Evolutionary conservation across 1,284 basidiomycete species (phyloP), one percentile per base, ranked within the genome.

Genomic region (Inonotus hispidus): DNA sequence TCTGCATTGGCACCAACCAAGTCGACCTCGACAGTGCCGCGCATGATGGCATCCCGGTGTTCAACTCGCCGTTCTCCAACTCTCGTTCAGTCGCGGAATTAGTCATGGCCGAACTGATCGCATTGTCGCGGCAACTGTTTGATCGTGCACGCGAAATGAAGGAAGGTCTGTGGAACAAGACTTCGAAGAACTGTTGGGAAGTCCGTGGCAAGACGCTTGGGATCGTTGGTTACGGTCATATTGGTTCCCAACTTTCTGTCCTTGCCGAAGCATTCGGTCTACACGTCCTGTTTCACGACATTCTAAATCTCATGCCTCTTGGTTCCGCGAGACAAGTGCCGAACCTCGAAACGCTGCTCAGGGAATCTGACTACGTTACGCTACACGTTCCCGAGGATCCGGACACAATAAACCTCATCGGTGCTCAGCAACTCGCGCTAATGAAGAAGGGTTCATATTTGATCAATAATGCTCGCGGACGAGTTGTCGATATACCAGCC

Each of bases 51-150:
- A 92, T 99, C 66, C 93, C 95, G 41, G 97, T 99, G 59, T 99
- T 99, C 84, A 99, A 99, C 77, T 99, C 96, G 13, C 97, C 97
- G 37, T 99, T 99, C 79, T 96, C 97, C 74, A 99, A 99, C 79
- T 99, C 97, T 46, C 93, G 97, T 65, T 98, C 96, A 0, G 97
- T 99, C 56, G 97, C 97, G 53, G 97, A 99, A 78, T 87, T 99
- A 54, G 97, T 99, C 73, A 89, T 99, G 72, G 84, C 87, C 64
- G 97, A 99, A 76, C 82, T 98, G 70, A 87, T 99, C 69, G 88
- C 89, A 5, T 88, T 99, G 64, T 97, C 97, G 13, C 90, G 97
- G 45, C 97, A 99, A 74, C 84, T 98, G 66, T 86, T 90, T 67
- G 93, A 99, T 75, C 90, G 97, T 61, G 79, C 88, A 16, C 84